Evolutionary conservation across 1,284 basidiomycete species (phyloP).

Genomic region (Pseudozyma pruni): DNA sequence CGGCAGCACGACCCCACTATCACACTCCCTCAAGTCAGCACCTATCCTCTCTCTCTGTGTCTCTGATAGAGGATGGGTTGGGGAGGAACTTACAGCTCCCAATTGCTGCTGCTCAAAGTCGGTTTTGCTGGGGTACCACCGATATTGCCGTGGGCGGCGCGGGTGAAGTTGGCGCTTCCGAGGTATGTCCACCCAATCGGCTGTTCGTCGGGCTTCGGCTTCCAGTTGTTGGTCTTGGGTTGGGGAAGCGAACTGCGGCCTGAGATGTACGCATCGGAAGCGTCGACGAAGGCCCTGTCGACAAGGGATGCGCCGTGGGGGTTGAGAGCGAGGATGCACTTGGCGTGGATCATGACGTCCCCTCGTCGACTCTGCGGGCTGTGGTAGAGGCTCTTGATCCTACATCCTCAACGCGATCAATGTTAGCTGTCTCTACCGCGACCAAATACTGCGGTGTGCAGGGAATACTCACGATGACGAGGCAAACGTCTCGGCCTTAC

Average conservation of each 20-base stretch:
- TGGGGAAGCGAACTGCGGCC: neutral
- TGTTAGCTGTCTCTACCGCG: neutral
- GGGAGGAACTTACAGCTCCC: slow-evolving; percentile 54
- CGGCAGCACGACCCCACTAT: slow-evolving; percentile 55
- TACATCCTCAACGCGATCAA: neutral
- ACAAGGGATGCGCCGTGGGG: slow-evolving; percentile 10
- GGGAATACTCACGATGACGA: slow-evolving; percentile 23
- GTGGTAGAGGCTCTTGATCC: slow-evolving; percentile 37
- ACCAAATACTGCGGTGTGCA: too few relatives aligned
- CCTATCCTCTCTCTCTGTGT: neutral
- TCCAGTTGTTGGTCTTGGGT: slow-evolving; percentile 1
- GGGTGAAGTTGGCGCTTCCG: slow-evolving; percentile 64
- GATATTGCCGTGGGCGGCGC: slow-evolving; percentile 64
- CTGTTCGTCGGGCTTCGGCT: slow-evolving; percentile 1
- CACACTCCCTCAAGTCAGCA: neutral
- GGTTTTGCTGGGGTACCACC: slow-evolving; percentile 28
- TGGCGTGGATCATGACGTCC: slow-evolving; percentile 65
- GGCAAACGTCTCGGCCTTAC: slow-evolving; percentile 49
- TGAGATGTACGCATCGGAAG: slow-evolving; percentile 17
- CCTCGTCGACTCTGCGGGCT: slow-evolving; percentile 55
- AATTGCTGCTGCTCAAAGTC: slow-evolving; percentile 51
- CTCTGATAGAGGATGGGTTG: neutral
- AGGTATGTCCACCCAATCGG: slow-evolving; percentile 61
- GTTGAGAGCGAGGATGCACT: slow-evolving; percentile 53
- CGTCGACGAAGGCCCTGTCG: slow-evolving; percentile 23